Conservation (phyloP, 768 basidiomycete genomes). For the Omphalotus guepiniiformis region DNA sequence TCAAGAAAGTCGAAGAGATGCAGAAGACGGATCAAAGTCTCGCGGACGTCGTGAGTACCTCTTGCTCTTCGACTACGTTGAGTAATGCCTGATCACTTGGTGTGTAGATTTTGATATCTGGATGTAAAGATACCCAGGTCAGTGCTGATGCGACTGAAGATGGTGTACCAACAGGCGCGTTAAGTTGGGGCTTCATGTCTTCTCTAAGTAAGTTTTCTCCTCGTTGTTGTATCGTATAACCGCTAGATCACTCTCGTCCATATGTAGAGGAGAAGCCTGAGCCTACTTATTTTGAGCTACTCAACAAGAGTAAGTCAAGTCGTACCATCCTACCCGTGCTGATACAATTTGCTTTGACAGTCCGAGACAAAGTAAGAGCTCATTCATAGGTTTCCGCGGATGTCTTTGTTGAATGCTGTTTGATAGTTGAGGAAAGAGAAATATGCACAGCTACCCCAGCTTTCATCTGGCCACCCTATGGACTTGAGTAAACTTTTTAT, state of each 20-base stretch:
- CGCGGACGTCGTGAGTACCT: constrained; percentile 3
- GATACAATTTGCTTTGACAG: background rate
- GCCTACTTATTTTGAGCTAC: constrained; percentile 1
- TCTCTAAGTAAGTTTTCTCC: constrained; percentile 18
- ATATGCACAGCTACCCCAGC: constrained; percentile 5
- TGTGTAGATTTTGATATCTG: constrained; percentile 39
- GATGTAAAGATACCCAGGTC: constrained; percentile 46
- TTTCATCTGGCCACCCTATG: constrained; percentile 1
- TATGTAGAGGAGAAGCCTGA: constrained; percentile 4
- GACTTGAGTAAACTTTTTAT: constrained; percentile 1
- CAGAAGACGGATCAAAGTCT: constrained; percentile 5
- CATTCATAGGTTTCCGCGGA: background rate
- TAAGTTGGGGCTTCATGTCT: constrained; percentile 33
- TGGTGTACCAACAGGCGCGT: constrained; percentile 41
- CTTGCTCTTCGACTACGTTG: background rate
- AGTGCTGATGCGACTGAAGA: constrained; percentile 43
- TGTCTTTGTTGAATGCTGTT: background rate
- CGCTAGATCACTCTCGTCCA: background rate
- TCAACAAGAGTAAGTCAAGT: constrained; percentile 1
- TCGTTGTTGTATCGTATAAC: background rate
- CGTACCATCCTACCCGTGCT: too few species aligned
- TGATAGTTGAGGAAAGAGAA: constrained; percentile 6
- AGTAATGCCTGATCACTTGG: constrained; percentile 13
- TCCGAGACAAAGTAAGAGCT: constrained; percentile 3
- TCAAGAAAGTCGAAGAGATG: constrained; percentile 1